Evolutionary conservation across 2,329 filamentous ascomycete genomes (phyloP), one percentile per base, ranked within the genome.

Genomic region (Herpomyces periplanetae): DNA sequence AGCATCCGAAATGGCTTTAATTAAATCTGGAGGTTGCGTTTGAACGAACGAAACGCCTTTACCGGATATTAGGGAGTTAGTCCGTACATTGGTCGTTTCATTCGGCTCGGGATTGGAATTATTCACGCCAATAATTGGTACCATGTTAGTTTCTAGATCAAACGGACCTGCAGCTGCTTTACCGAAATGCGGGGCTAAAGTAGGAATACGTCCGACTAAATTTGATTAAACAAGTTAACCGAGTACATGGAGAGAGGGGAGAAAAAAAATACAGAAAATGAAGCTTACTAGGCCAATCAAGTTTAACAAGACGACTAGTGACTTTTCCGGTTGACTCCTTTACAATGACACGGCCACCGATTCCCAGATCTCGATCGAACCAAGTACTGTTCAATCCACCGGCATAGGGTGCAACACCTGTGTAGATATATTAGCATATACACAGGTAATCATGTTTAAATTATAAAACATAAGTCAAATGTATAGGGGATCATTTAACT

Each of bases 341-440:
- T 17, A 91, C 59, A 18, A 91, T 47, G 3, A 91, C 75, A 17
- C 71, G 51, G 15, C 80, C 80, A 26, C 71, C 80, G 29, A 91
- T 64, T 27, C 65, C 61, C 19, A 96, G 49, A 37, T 96, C 80
- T 14, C 80, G 56, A 37, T 91, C 80, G 75, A 73, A 91, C 80
- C 80, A 91, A 1, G 80, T 91, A 25, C 49, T 47, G 34, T 73
- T 80, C 25, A 91, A 42, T 2, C 47, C 71, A 19, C 80, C 75
- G 5, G 71, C 75, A 34, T 91, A 96, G 1, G 66, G 80, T 2
- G 80, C 73, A 20, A 91, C 68, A 16, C 15, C 7, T 16, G 10
- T n/a, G n/a, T n/a, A n/a, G n/a, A n/a, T n/a, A n/a, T n/a, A n/a
- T n/a, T n/a, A n/a, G n/a, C n/a, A n/a, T n/a, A n/a, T n/a, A n/a